Percentiles rank a stretch among this genome's conserved stretches.
phyloP scores from a whole-genome alignment of 169 alveolate genomes.

The Cryptosporidium sp. region DNA sequence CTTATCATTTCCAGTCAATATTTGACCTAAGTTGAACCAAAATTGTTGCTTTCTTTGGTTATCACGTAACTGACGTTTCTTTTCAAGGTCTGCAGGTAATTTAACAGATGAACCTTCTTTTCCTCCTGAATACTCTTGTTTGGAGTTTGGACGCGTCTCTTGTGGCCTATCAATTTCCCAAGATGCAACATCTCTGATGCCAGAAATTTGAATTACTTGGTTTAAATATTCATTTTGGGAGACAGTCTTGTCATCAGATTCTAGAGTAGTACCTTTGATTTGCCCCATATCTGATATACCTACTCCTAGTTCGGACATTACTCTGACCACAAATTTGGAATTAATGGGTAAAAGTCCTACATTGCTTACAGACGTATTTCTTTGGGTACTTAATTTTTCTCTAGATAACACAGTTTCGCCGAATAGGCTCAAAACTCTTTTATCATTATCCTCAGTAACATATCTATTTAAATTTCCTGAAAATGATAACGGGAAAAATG shows the following conservation, averaged over 20 bases:
- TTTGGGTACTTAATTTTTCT: background rate
- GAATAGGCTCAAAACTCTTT: slow-evolving; percentile 8
- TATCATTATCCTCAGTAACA: slow-evolving; percentile 14
- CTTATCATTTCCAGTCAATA: slow-evolving; percentile 64
- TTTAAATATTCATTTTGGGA: slow-evolving; percentile 11
- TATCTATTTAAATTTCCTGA: slow-evolving; percentile 8
- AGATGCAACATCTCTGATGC: slow-evolving; percentile 70
- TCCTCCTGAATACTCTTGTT: slow-evolving; percentile 36
- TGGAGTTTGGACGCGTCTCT: slow-evolving; percentile 69
- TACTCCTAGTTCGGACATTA: slow-evolving; percentile 68
- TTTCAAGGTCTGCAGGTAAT: slow-evolving; percentile 55
- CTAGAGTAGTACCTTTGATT: slow-evolving; percentile 14
- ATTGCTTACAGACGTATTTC: background rate
- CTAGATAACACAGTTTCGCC: slow-evolving; percentile 8
- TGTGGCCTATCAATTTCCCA: slow-evolving; percentile 75
- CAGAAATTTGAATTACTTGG: slow-evolving; percentile 48
- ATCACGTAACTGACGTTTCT: slow-evolving; percentile 49
- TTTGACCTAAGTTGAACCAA: slow-evolving; percentile 68
- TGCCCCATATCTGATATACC: slow-evolving; percentile 42
- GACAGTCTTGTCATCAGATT: background rate
- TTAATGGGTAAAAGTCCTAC: slow-evolving; percentile 27
- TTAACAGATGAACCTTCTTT: slow-evolving; percentile 19
- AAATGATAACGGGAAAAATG: slow-evolving; percentile 43
- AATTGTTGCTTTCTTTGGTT: slow-evolving; percentile 70
- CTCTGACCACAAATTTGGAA: slow-evolving; percentile 64